Percentiles rank a stretch among this genome's conserved stretches.
phyloP scores from a whole-genome alignment of 2,329 filamentous ascomycete genomes.

The Podosphaera aphanis region DNA sequence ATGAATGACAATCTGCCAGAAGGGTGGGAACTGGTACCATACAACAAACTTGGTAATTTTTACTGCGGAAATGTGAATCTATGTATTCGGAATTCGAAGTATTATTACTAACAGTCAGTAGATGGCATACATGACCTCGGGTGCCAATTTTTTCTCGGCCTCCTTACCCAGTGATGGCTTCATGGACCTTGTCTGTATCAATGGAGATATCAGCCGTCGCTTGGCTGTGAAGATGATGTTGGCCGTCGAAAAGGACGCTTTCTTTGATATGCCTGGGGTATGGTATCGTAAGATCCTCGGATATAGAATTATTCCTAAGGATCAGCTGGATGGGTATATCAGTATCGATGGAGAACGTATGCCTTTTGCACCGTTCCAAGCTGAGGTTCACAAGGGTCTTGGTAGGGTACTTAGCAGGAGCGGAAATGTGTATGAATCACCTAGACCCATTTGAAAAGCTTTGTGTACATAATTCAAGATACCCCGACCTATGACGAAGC shows the following conservation, averaged over 20 bases:
- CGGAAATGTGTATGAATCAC: slow-evolving; percentile 44
- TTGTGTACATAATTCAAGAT: neutral
- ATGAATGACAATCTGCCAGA: slow-evolving; percentile 52
- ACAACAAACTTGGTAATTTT: slow-evolving; percentile 70
- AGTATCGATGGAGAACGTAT: slow-evolving; percentile 82
- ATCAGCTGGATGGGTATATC: slow-evolving; percentile 56
- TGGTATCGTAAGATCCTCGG: slow-evolving; percentile 68
- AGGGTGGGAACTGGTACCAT: slow-evolving; percentile 51
- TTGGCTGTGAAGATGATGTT: slow-evolving; percentile 47
- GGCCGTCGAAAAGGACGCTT: slow-evolving; percentile 41
- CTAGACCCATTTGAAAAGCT: slow-evolving; percentile 17
- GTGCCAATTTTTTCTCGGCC: slow-evolving; percentile 70
- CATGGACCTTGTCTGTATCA: slow-evolving; percentile 62
- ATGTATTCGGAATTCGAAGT: neutral
- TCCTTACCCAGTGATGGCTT: slow-evolving; percentile 63
- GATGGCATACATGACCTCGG: slow-evolving; percentile 79
- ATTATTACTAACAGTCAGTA: slow-evolving; percentile 14
- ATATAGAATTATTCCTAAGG: slow-evolving; percentile 59
- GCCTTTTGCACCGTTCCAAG: slow-evolving; percentile 76
- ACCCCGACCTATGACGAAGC: too few relatives aligned
- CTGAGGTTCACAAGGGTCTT: slow-evolving; percentile 61
- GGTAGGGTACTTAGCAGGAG: slow-evolving; percentile 66
- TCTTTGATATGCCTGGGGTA: slow-evolving; percentile 61
- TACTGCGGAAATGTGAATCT: slow-evolving; percentile 63
- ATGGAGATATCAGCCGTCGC: slow-evolving; percentile 46